Percentiles rank a stretch among this genome's conserved stretches.
Evolutionary conservation across 257 asterid genomes (phyloP).

Genomic region (Primulina eburnea): DNA sequence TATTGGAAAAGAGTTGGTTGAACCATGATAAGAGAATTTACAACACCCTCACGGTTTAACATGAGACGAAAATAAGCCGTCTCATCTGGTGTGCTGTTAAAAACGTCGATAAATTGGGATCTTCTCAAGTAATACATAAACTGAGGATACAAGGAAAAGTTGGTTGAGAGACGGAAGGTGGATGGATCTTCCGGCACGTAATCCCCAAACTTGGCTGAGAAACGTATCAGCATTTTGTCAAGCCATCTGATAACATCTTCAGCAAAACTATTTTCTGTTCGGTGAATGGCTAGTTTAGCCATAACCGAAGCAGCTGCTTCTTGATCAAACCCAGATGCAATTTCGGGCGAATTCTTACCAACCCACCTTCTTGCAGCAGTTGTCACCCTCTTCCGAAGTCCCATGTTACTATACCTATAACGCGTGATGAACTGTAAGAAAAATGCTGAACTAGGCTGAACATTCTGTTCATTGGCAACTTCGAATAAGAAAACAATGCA

Average conservation of each 20-base stretch:
- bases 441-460: constrained; percentile 71
- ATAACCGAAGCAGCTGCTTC: constrained; percentile 94
- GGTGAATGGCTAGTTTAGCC: constrained; percentile 77
- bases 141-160: constrained; percentile 83
- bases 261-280: constrained; percentile 37
- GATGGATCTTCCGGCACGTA: constrained; percentile 85
- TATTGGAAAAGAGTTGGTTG: constrained; percentile 93
- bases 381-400: constrained; percentile 79
- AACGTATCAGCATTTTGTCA: constrained; percentile 60
- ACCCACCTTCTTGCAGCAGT: constrained; percentile 97
- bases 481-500: constrained; percentile 88
- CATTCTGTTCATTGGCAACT: constrained; percentile 56
- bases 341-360: constrained; percentile 64
- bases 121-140: constrained; percentile 85
- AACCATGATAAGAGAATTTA: constrained; percentile 78
- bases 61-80: constrained; percentile 74
- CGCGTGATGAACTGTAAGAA: constrained; percentile 78
- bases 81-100: constrained; percentile 87
- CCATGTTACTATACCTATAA: constrained; percentile 67
- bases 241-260: constrained; percentile 80
- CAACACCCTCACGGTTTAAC: constrained; percentile 91
- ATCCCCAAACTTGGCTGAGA: constrained; percentile 84
- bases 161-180: constrained; percentile 73
- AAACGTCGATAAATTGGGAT: constrained; percentile 82
- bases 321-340: constrained; percentile 83